Evolutionary conservation across 495 filamentous ascomycete species (phyloP).

Genomic region (Physcia stellaris): DNA sequence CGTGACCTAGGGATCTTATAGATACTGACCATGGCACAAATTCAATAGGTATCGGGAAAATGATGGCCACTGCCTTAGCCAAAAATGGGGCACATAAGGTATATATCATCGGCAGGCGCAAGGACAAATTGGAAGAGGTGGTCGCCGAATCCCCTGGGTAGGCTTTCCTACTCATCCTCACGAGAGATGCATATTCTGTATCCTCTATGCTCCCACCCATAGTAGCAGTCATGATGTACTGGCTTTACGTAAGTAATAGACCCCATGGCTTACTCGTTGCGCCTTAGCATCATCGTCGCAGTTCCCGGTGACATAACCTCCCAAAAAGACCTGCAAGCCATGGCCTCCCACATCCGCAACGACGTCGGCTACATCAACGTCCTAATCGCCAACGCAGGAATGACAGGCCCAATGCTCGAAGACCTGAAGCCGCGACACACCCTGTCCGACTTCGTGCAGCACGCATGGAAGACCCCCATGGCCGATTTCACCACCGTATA

Average conservation of each 20-base stretch:
- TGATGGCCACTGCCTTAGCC: constrained; percentile 51
- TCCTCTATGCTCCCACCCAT: no score
- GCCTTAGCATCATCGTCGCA: constrained; percentile 24
- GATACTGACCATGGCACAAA: no score
- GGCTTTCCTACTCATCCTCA: no score
- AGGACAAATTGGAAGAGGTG: constrained; percentile 33
- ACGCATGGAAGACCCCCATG: constrained; percentile 31
- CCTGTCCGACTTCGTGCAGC: constrained; percentile 33
- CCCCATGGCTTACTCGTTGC: no score
- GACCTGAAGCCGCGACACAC: constrained; percentile 14
- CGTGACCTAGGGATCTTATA: no score
- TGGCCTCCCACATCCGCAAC: constrained; percentile 19
- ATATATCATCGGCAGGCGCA: constrained; percentile 53
- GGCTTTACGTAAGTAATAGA: no score
- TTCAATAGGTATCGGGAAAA: constrained; percentile 44
- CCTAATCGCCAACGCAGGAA: constrained; percentile 52
- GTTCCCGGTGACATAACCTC: constrained; percentile 30
- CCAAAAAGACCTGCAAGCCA: constrained; percentile 21
- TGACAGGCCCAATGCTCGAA: constrained; percentile 33
- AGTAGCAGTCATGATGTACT: no score
- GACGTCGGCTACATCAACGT: constrained; percentile 42
- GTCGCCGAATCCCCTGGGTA: constrained; percentile 14
- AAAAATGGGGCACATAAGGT: constrained; percentile 50
- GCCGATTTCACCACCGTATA: constrained; percentile 33
- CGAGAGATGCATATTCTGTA: no score